Evolutionary conservation across 352 stramenopile species (phyloP), one percentile per base, ranked within the genome.

Genomic region (Lagenidium giganteum): DNA sequence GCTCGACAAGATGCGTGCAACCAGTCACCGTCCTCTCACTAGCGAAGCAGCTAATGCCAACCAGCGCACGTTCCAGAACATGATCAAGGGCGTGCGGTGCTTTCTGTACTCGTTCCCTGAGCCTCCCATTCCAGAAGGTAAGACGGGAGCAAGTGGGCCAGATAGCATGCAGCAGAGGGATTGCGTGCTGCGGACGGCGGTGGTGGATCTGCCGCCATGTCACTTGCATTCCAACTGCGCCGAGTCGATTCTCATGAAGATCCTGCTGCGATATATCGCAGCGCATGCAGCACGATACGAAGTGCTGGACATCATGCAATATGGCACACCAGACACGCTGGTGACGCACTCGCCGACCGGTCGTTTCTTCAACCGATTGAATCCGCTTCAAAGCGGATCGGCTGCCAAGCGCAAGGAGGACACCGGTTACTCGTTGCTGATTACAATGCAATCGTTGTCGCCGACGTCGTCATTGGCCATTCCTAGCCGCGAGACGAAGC

Each of bases 231-330:
- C 79, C 14, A 83, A 85, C 42, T 86, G 66, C 41, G 68, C 64
- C 23, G 69, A 86, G 47, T 70, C 72, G 7, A 87, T 88, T 41
- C 60, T 85, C 7, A 63, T 84, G 41, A 81, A 87, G 42, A 85
- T 89, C 49, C 45, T 95, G 35, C 46, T 95, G 22, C 73, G 83
- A 1, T 95, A 92, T 42, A 86, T 95, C 47, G 83, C 73, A n/a
- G 91, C 76, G 27, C 83, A 95, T 26, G 67, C 67, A 3, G 72
- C 68, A 20, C 75, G 83, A 7, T 95, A 95, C 42, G 78, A 91
- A 20, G 71, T 95, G 24, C 57, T 83, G 4, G 83, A 95, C 31
- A 37, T 95, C 25, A 74, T 88, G 61, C 77, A 92, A 42, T 93
- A 87, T 51, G 83, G 83, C 9, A 93, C 83, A 22, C 76, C 83